These are phyloP conservation scores for Chaetoceros tenuissimus DNA, from an alignment of 108 stramenopile species.

Conservation along the genomic window DNA sequence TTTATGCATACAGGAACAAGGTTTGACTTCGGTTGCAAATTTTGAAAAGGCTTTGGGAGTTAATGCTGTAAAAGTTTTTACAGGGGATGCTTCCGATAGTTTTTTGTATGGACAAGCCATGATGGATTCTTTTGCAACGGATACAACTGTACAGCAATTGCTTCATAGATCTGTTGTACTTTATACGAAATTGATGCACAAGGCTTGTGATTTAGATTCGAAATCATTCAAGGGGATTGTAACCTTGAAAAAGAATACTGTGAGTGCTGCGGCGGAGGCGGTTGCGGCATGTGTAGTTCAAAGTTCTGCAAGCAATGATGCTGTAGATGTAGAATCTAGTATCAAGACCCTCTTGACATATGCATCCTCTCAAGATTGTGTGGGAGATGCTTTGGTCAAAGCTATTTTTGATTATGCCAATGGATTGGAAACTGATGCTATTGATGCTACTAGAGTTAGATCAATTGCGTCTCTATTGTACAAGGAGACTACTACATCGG, in stretches of 20 bases:
- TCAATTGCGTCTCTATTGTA: too few species aligned
- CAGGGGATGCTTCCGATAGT: conserved; percentile 37
- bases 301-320: conserved; percentile 15
- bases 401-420: conserved; percentile 39
- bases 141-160: conserved; percentile 38
- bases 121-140: conserved; percentile 32
- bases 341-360: conserved; percentile 40
- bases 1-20: background rate
- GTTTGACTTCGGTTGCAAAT: conserved; percentile 16
- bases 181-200: conserved; percentile 33
- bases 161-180: conserved; percentile 55
- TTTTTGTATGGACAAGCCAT: conserved; percentile 26
- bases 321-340: background rate
- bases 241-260: conserved; percentile 15
- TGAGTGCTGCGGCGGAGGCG: conserved; percentile 28
- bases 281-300: conserved; percentile 52
- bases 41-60: conserved; percentile 18
- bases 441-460: conserved; percentile 17
- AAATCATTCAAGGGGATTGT: conserved; percentile 14
- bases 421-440: conserved; percentile 19
- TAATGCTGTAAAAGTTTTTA: conserved; percentile 35
- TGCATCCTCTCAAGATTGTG: too few species aligned
- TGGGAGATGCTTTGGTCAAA: conserved; percentile 31
- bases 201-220: conserved; percentile 13
- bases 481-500: too few species aligned